Percentiles rank a stretch among this genome's conserved stretches.
Evolutionary conservation across 75 land plant species (phyloP).

Genomic region (Picea sitchensis): DNA sequence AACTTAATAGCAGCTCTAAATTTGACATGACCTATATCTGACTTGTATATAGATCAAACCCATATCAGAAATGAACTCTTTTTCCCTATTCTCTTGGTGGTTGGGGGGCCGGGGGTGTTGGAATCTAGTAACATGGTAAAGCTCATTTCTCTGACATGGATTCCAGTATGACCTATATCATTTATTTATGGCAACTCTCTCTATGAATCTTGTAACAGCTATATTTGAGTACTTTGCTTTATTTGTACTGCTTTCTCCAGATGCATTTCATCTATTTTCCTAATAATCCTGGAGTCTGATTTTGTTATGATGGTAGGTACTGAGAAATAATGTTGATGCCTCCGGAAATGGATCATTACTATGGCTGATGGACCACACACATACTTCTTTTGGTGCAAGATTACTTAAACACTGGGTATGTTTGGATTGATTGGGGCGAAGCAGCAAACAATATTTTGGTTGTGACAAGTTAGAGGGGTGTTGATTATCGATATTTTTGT

Average conservation of each 20-base stretch:
- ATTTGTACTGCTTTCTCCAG: background rate
- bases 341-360: constrained; percentile 77
- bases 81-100: too few species aligned
- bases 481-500: background rate
- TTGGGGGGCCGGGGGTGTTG: background rate
- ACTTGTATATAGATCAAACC: too few species aligned
- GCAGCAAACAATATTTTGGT: background rate
- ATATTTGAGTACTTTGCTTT: background rate
- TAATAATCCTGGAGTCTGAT: background rate
- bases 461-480: background rate
- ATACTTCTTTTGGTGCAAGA: constrained; percentile 89
- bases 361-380: constrained; percentile 76
- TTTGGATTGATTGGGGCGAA: background rate
- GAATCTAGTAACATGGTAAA: background rate
- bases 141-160: background rate
- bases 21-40: too few species aligned
- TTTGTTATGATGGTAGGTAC: constrained; percentile 38
- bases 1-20: too few species aligned
- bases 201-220: background rate
- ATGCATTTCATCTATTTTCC: background rate
- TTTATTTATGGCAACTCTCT: background rate
- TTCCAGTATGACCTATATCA: background rate
- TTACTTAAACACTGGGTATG: constrained; percentile 90
- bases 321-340: constrained; percentile 74
- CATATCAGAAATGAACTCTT: too few species aligned